Conservation (phyloP, 352 stramenopile species). For the Globisporangium uncinulatum region DNA sequence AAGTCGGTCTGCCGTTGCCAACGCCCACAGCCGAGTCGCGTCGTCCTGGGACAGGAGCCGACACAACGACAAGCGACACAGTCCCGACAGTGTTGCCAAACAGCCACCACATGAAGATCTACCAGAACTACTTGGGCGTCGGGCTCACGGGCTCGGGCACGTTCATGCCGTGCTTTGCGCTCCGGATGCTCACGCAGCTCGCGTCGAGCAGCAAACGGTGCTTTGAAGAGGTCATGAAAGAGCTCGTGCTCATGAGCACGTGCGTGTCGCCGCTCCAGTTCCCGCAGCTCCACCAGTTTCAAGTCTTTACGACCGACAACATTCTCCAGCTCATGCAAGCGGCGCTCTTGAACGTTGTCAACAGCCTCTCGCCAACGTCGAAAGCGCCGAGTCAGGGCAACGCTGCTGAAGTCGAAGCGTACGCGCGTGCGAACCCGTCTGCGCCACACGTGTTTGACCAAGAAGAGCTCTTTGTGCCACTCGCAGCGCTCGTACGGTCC, state of each 20-base stretch:
- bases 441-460: constrained; percentile 60
- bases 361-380: constrained; percentile 45
- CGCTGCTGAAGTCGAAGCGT: constrained; percentile 42
- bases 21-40: background rate
- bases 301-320: constrained; percentile 71
- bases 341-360: constrained; percentile 55
- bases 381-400: constrained; percentile 35
- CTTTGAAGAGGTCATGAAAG: constrained; percentile 73
- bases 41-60: too few relatives aligned
- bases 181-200: constrained; percentile 80
- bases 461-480: constrained; percentile 54
- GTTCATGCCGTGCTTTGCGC: constrained; percentile 66
- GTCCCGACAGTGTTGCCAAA: constrained; percentile 39
- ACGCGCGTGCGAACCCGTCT: constrained; percentile 20
- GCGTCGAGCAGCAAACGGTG: constrained; percentile 61
- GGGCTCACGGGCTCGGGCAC: constrained; percentile 45
- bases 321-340: constrained; percentile 79
- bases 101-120: constrained; percentile 72
- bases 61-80: background rate
- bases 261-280: constrained; percentile 42
- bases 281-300: constrained; percentile 60
- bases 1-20: constrained; percentile 53
- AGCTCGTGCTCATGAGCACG: constrained; percentile 70
- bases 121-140: constrained; percentile 73
- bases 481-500: constrained; percentile 55